A percentile compares a stretch with the other conserved stretches of the same genome.
These are phyloP conservation scores for Pseudonitzschia delicatissima DNA, from an alignment of 108 stramenopile genomes.

Conservation along the genomic window DNA sequence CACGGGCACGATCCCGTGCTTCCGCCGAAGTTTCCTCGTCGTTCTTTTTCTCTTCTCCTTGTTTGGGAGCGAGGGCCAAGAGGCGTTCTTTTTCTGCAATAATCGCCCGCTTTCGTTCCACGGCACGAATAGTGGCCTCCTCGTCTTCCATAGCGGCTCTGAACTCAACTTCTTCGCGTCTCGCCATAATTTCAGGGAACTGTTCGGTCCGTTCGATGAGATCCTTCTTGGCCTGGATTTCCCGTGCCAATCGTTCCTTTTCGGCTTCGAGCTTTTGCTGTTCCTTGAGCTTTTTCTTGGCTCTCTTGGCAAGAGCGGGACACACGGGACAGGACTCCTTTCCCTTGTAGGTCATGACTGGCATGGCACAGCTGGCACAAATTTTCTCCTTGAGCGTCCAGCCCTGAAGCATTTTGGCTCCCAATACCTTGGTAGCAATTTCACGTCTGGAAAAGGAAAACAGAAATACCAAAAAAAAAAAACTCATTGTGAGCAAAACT, in stretches of 20 bases:
- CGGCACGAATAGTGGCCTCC: neutral
- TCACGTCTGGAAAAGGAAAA: conserved; percentile 27
- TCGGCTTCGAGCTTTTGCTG: conserved; percentile 4
- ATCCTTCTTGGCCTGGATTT: neutral
- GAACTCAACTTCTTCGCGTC: conserved; percentile 15
- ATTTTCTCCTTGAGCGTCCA: conserved; percentile 40
- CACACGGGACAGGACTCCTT: conserved; percentile 49
- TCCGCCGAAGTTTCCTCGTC: conserved; percentile 23
- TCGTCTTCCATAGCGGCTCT: conserved; percentile 4
- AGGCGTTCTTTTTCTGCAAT: conserved; percentile 5
- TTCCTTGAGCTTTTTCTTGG: conserved; percentile 35
- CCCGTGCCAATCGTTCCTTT: neutral
- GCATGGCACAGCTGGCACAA: conserved; percentile 51
- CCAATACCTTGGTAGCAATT: conserved; percentile 61
- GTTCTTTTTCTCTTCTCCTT: conserved; percentile 9
- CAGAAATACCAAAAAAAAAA: neutral
- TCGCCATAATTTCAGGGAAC: neutral
- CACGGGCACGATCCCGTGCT: conserved; percentile 3
- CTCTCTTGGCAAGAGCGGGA: conserved; percentile 38
- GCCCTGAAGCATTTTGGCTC: conserved; percentile 56
- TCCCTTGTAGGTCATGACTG: conserved; percentile 40
- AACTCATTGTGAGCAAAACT: neutral
- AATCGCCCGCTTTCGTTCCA: conserved; percentile 1
- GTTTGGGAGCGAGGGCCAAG: neutral
- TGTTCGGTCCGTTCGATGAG: neutral